Evolutionary conservation across 371 early-diverging fungal genomes (phyloP).

Genomic region (Syncephalastrum sp.): DNA sequence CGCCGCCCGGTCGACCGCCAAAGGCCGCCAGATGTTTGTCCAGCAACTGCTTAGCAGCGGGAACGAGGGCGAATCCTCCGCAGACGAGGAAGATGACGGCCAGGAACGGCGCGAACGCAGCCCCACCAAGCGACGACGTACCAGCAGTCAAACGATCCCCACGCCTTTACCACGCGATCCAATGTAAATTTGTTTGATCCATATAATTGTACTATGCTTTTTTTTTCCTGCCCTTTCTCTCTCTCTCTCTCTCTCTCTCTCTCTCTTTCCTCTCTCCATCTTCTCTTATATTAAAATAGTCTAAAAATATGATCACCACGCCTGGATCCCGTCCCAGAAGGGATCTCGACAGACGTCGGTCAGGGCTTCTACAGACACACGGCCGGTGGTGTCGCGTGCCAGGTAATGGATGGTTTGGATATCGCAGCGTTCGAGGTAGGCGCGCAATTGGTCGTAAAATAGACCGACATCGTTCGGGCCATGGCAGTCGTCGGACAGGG

Average conservation of each 20-base stretch:
- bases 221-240: no score
- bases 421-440: constrained; percentile 51
- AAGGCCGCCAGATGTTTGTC: constrained; percentile 10
- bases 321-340: constrained; percentile 35
- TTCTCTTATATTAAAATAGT: not conserved
- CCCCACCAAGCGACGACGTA: constrained; percentile 11
- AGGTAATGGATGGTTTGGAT: constrained; percentile 52
- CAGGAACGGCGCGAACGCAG: constrained; percentile 2
- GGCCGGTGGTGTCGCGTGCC: constrained; percentile 16
- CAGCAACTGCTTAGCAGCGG: constrained; percentile 9
- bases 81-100: no score
- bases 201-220: no score
- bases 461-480: constrained; percentile 87
- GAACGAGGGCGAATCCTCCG: constrained; percentile 6
- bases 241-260: not conserved
- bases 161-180: no score
- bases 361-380: constrained; percentile 23
- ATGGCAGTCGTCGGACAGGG: constrained; percentile 92
- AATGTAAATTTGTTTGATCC: no score
- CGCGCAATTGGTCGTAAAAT: constrained; percentile 64
- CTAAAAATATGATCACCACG: constrained; percentile 19
- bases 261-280: not conserved
- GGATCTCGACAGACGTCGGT: constrained; percentile 29
- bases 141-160: not conserved
- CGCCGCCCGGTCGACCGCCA: constrained; percentile 1